A percentile compares a stretch with the other conserved stretches of the same genome.
Conservation (phyloP, 495 filamentous ascomycete species). For the Xylaria scruposa region DNA sequence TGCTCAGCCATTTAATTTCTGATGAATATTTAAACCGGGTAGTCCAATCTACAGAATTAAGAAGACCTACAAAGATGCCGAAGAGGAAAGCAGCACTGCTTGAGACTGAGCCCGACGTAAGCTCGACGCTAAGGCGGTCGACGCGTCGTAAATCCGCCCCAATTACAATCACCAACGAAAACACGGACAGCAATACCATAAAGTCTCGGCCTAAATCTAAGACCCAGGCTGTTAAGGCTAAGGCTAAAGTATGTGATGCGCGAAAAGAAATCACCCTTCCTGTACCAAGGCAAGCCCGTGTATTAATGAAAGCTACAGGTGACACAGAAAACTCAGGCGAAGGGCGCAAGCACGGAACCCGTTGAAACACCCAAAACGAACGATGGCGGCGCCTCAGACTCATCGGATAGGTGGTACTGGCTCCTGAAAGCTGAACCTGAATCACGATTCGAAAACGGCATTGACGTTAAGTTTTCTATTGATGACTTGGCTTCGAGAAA, state of each 20-base stretch:
- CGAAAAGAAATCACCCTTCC: neutral
- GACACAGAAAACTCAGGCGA: slow-evolving; percentile 1
- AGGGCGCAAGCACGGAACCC: slow-evolving; percentile 4
- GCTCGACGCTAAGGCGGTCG: slow-evolving; percentile 35
- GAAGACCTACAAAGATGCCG: slow-evolving; percentile 35
- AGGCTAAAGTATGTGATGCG: slow-evolving; percentile 15
- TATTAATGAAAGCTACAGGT: slow-evolving; percentile 13
- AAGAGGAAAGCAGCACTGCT: slow-evolving; percentile 47
- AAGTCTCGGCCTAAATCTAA: neutral
- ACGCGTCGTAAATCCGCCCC: slow-evolving; percentile 36
- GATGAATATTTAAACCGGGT: neutral
- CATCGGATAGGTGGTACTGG: slow-evolving; percentile 69
- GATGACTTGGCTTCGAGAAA: slow-evolving; percentile 78
- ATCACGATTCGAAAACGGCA: slow-evolving; percentile 81
- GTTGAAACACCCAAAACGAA: slow-evolving; percentile 22
- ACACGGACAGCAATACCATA: neutral
- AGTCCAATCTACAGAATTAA: neutral
- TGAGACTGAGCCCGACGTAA: slow-evolving; percentile 25
- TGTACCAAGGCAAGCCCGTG: neutral
- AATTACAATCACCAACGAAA: neutral
- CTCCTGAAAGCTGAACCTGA: slow-evolving; percentile 96
- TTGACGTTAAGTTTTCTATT: slow-evolving; percentile 92
- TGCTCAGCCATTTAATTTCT: neutral
- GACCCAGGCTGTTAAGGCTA: slow-evolving; percentile 8
- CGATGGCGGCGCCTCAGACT: slow-evolving; percentile 10